Evolutionary conservation across 768 basidiomycete species (phyloP), one percentile per base, ranked within the genome.

Genomic region (Rhizopogon sp.): DNA sequence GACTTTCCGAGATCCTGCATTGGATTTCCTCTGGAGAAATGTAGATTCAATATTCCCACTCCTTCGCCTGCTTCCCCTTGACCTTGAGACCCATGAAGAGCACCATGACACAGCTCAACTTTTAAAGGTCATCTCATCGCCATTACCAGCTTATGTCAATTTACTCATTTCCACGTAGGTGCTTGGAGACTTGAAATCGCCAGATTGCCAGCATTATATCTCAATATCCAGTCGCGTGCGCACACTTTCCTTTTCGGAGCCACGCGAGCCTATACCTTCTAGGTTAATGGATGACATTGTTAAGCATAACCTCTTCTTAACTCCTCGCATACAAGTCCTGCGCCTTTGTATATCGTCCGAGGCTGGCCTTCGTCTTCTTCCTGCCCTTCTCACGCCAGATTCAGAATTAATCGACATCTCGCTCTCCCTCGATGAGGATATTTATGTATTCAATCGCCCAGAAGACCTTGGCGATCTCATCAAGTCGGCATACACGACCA

Each of bases 221-320:
- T 49, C 47, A 16, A 49, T 49, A 49, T 49, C 47, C 35, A 49
- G 13, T 20, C 47, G 47, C 22, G 47, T 49, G 14, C 47, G 47
- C 35, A 49, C 35, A 9, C 35, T 49, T 5, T 49, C 47, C 47
- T 49, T 49, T 37, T 49, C 35, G 9, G 47, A 49, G 14, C 35
- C 20, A 16, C 20, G 3, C 35, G 47, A 49, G 5, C 35, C 14
- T 10, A 49, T 49, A 20, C 20, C 33, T 49, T 35, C 20, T 35
- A 25, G 22, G 22, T 20, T 49, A 10, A 49, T 49, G 37, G 6
- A 49, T 1, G 37, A 16, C 8, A 49, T 49, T 10, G 14, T 16
- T 8, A 20, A 49, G 5, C 7, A 25, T 3, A 16, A 37, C 22
- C 2, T 49, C 14, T 2, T 37, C 47, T 49, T 49, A 37, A 37